Evolutionary conservation across 2,329 filamentous ascomycete species (phyloP), one percentile per base, ranked within the genome.

Genomic region (Zarea fungicola): DNA sequence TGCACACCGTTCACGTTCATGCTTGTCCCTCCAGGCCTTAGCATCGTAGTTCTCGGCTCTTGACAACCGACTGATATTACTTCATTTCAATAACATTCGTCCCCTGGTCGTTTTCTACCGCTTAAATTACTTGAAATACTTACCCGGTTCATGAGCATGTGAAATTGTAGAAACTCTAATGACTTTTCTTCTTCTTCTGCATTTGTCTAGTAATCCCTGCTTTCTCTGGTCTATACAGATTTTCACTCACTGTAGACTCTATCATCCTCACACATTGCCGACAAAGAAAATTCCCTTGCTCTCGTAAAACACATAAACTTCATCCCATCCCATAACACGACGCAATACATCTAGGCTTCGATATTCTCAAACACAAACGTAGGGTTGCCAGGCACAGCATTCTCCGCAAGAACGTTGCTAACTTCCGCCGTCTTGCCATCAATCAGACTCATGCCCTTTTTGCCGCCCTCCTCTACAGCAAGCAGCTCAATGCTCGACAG

Each of bases 311-410:
- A n/a, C 35, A 18, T 29, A 19, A n/a, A 26, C 10, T 9, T 10
- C 8, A 37, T 8, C 6, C n/a, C 39, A 18, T 8, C 13, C 28
- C 7, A 9, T 3, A 14, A 19, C 16, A 3, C 31, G 39, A 10
- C 18, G 16, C 37, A 13, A 26, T 25, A 14, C 40, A 23, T 51
- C 53, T 57, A 69, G 32, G 57, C 69, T 59, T 76, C 74, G 45
- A 93, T 77, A 65, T 96, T 96, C 70, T 89, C 85, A 71, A 96
- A 95, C 59, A 81, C 74, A 69, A 95, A 96, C 35, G 81, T 87
- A 44, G 91, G 91, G 56, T 78, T 75, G 2, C 91, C 91, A 13
- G 92, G 92, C 50, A 93, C 82, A 6, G 92, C 89, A 56, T 76
- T 76, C 60, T 88, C 87, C 11, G 88, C 89, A 46, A 73, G 65